phyloP scores from a whole-genome alignment of 2,329 filamentous ascomycete species.

The Zymoseptoria pseudotritici region DNA sequence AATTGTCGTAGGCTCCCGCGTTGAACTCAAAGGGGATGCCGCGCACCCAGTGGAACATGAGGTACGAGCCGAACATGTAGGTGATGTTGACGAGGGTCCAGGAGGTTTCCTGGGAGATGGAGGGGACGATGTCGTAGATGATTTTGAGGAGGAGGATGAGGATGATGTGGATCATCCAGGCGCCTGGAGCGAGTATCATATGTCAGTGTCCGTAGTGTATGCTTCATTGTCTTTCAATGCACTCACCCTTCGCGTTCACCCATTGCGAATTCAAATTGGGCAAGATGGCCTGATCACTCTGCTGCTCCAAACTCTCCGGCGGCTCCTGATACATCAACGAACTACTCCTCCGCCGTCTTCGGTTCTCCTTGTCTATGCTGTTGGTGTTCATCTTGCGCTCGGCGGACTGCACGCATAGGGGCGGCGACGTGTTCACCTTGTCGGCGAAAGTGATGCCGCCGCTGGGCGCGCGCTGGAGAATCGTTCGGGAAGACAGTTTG shows the following conservation, averaged over 20 bases:
- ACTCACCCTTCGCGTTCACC: slow-evolving; percentile 94
- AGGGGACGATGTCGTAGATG: slow-evolving; percentile 91
- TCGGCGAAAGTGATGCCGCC: slow-evolving; percentile 81
- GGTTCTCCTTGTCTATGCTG: slow-evolving; percentile 41
- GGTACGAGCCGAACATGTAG: slow-evolving; percentile 97
- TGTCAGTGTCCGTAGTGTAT: slow-evolving; percentile 13
- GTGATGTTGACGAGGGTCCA: slow-evolving; percentile 99
- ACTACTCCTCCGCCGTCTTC: slow-evolving; percentile 84
- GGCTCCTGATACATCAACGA: slow-evolving; percentile 98
- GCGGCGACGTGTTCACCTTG: slow-evolving; percentile 51
- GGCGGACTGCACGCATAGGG: slow-evolving; percentile 26
- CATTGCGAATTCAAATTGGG: slow-evolving; percentile 97
- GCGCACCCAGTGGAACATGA: slow-evolving; percentile 99
- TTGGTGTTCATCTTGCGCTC: slow-evolving; percentile 46
- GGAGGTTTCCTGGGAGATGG: slow-evolving; percentile 93
- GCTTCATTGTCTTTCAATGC: slow-evolving; percentile 1
- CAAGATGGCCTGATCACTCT: slow-evolving; percentile 88
- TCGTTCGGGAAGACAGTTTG: slow-evolving; percentile 84
- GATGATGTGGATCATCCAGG: slow-evolving; percentile 96
- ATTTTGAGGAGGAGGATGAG: slow-evolving; percentile 89
- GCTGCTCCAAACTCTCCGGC: slow-evolving; percentile 91
- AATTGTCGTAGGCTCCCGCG: slow-evolving; percentile 93
- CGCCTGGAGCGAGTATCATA: slow-evolving; percentile 51
- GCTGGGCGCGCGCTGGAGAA: slow-evolving; percentile 57
- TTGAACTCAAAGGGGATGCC: slow-evolving; percentile 99